phyloP scores from a whole-genome alignment of 305 asterid species.

The Stenogyne calaminthoides region DNA sequence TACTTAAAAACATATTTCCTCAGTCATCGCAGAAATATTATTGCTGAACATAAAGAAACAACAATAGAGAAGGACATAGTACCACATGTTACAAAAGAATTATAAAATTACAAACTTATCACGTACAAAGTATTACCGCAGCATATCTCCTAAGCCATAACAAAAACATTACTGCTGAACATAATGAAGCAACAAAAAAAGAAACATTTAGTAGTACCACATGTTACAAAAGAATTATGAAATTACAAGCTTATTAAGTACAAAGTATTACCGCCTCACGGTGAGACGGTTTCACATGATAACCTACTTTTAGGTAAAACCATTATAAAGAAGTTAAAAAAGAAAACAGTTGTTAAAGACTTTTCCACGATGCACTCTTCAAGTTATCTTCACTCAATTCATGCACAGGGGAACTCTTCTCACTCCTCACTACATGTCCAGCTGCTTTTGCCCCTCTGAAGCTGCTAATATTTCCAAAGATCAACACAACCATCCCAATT shows the following conservation, averaged over 20 bases:
- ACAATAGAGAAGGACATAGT: conserved; percentile 1
- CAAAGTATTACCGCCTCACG: background rate
- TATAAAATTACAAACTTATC: conserved; percentile 31
- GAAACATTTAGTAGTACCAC: conserved; percentile 13
- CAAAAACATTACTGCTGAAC: background rate
- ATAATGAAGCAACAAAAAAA: background rate
- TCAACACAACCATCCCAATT: conserved; percentile 57
- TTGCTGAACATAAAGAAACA: conserved; percentile 19
- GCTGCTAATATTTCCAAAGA: conserved; percentile 81
- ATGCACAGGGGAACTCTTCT: conserved; percentile 50
- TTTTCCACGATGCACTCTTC: conserved; percentile 42
- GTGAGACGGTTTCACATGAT: background rate
- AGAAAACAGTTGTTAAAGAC: conserved; percentile 10
- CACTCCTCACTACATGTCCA: conserved; percentile 61
- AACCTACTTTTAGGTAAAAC: conserved; percentile 1
- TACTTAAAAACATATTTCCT: background rate
- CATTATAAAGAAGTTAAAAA: background rate
- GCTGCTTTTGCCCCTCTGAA: conserved; percentile 85
- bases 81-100: conserved; percentile 38
- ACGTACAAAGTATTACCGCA: conserved; percentile 9
- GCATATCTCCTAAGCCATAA: too few relatives aligned
- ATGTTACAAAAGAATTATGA: conserved; percentile 39
- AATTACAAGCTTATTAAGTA: conserved; percentile 33
- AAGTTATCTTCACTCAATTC: conserved; percentile 36
- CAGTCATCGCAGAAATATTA: background rate